Evolutionary conservation across 495 filamentous ascomycete species (phyloP).

Genomic region (Recurvomyces mirabilis): DNA sequence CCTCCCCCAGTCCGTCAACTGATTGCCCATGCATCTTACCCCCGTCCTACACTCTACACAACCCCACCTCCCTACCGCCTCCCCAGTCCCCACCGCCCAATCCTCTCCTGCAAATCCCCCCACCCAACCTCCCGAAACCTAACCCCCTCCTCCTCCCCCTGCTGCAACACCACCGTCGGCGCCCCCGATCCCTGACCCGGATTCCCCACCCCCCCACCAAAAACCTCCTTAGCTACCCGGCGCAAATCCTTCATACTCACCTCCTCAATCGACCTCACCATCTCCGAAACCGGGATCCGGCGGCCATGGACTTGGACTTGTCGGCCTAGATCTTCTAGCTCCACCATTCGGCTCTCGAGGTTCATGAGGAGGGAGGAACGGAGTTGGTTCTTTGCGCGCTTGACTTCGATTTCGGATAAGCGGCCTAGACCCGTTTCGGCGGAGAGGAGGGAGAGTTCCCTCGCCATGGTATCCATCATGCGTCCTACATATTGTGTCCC

Average conservation of each 20-base stretch:
- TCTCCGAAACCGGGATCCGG: constrained; percentile 83
- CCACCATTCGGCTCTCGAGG: constrained; percentile 91
- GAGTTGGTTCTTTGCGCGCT: constrained; percentile 96
- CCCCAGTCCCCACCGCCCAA: constrained; percentile 74
- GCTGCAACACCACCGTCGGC: constrained; percentile 91
- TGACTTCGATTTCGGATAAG: constrained; percentile 69
- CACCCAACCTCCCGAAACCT: constrained; percentile 52
- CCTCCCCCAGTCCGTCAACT: no score
- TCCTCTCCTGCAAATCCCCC: constrained; percentile 78
- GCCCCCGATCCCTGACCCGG: constrained; percentile 68
- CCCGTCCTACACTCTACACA: no score
- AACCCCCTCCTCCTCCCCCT: constrained; percentile 49
- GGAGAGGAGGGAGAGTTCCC: constrained; percentile 69
- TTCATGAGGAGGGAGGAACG: constrained; percentile 90
- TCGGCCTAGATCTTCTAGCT: constrained; percentile 91
- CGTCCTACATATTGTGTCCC: constrained; percentile 57
- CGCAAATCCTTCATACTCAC: constrained; percentile 73
- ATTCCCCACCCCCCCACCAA: constrained; percentile 69
- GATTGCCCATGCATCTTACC: no score
- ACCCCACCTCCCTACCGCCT: no score
- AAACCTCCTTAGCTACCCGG: constrained; percentile 69
- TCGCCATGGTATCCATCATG: constrained; percentile 90
- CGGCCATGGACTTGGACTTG: constrained; percentile 92
- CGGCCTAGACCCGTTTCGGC: constrained; percentile 55
- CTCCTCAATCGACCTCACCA: constrained; percentile 76